Evolutionary conservation across 352 stramenopile species (phyloP), one percentile per base, ranked within the genome.

Genomic region (Pilasporangium apinafurcum): DNA sequence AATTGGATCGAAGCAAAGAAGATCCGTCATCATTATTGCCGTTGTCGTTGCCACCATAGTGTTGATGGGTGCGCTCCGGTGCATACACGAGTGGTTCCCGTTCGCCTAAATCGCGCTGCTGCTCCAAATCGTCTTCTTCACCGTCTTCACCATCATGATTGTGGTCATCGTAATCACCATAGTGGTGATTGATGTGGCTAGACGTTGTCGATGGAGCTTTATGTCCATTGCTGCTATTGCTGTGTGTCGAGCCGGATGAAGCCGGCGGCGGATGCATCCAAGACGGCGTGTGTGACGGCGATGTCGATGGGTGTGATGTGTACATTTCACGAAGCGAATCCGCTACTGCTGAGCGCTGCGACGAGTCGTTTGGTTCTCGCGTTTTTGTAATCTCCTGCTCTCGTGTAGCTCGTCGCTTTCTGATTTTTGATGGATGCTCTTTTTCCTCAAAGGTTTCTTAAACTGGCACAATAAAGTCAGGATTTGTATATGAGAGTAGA

Each of bases 51-150:
- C 56, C n/a, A 65, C 61, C 4, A 68, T 76, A 17, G 44, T 42
- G 21, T 40, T 22, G 5, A 16, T 38, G 29, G 44, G 26, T 1
- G 26, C 17, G 1, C 55, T 52, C 22, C 8, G 53, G 42, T 6
- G 48, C 48, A 34, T 48, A 56, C 20, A 84, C 48, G 29, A 86
- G 56, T 31, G 70, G 70, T 39, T 73, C 58, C 17, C 69, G 58
- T 37, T 82, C 66, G 17, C 56, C 50, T 21, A 70, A 25, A 3
- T 60, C 47, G 6, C 41, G 28, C 14, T 40, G 29, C n/a, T 21
- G 5, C 13, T 42, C 38, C 29, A 51, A 17, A 28, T 62, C 56
- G 30, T 58, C 36, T 0, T 53, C 47, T 8, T 42, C 29, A 26
- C 53, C 41, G 25, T 48, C 37, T 32, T 37, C 25, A 17, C 34